A percentile compares a stretch with the other conserved stretches of the same genome.
These are phyloP conservation scores for Ichthyophthirius multifiliis DNA, from an alignment of 169 alveolate species.

Conservation along the genomic window DNA sequence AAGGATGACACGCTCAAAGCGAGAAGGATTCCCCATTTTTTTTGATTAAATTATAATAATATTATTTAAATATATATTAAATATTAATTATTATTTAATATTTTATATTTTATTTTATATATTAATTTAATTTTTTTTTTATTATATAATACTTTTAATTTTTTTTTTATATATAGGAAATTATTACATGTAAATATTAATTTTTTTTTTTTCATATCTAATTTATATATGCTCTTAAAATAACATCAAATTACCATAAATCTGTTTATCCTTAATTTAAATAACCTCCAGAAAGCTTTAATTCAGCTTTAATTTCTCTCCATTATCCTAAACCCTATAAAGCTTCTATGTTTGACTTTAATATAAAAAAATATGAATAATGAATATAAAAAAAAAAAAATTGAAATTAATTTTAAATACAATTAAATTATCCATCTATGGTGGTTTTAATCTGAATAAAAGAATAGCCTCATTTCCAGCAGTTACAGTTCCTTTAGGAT, in stretches of 20 bases:
- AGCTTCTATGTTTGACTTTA: slow-evolving; percentile 55
- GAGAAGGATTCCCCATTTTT: slow-evolving; percentile 77
- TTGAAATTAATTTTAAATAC: not conserved
- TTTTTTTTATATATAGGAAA: no score
- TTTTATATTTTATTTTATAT: no score
- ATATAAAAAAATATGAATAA: slow-evolving; percentile 48
- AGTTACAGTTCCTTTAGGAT: slow-evolving; percentile 58
- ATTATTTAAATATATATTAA: no score
- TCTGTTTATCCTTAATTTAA: slow-evolving; percentile 67
- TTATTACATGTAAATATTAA: no score
- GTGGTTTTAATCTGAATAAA: slow-evolving; percentile 73
- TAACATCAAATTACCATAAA: slow-evolving; percentile 47
- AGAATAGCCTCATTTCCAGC: slow-evolving; percentile 71
- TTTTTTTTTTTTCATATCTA: slow-evolving; percentile 52
- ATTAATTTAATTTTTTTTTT: no score
- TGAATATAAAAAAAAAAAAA: not conserved
- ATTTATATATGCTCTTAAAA: slow-evolving; percentile 75
- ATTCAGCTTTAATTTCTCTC: slow-evolving; percentile 74
- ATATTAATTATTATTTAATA: no score
- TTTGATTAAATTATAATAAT: not conserved
- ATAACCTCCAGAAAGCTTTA: slow-evolving; percentile 78
- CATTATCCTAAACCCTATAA: slow-evolving; percentile 76
- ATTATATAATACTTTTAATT: no score
- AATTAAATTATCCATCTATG: slow-evolving; percentile 68
- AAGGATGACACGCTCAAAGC: slow-evolving; percentile 88